phyloP scores from a whole-genome alignment of 1,284 basidiomycete genomes.

The Psilocybe mexicana region DNA sequence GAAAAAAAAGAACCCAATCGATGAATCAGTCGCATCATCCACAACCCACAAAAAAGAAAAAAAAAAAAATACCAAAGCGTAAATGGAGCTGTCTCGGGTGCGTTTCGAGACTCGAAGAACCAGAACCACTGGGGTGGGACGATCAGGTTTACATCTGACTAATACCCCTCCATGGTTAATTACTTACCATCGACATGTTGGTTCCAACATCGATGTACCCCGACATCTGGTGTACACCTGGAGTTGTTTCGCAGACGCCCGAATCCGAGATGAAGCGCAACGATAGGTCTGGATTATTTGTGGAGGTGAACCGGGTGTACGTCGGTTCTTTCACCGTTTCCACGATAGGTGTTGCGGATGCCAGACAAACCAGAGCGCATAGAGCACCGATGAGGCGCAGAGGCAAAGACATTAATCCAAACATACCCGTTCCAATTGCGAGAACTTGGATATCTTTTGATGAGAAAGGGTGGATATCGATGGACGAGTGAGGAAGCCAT shows the following conservation, averaged over 20 bases:
- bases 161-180: not conserved
- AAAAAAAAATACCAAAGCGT: constrained; percentile 52
- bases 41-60: too few relatives aligned
- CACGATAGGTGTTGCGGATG: constrained; percentile 11
- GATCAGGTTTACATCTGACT: not conserved
- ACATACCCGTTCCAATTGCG: not conserved
- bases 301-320: constrained; percentile 31
- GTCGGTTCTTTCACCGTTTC: constrained; percentile 5
- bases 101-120: constrained; percentile 67
- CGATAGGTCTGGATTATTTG: constrained; percentile 28
- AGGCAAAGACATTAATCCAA: not conserved
- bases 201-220: constrained; percentile 64
- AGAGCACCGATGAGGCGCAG: constrained; percentile 1
- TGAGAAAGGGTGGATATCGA: not conserved
- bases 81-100: constrained; percentile 62
- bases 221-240: constrained; percentile 66
- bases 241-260: constrained; percentile 73
- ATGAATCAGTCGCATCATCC: too few relatives aligned
- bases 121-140: constrained; percentile 57
- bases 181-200: constrained; percentile 60
- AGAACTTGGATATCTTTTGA: not conserved
- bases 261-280: constrained; percentile 62
- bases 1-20: not conserved
- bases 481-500: not conserved
- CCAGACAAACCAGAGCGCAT: constrained; percentile 2